Evolutionary conservation across 2,329 filamentous ascomycete species (phyloP).

Genomic region (Dactylonectria macrodidyma): DNA sequence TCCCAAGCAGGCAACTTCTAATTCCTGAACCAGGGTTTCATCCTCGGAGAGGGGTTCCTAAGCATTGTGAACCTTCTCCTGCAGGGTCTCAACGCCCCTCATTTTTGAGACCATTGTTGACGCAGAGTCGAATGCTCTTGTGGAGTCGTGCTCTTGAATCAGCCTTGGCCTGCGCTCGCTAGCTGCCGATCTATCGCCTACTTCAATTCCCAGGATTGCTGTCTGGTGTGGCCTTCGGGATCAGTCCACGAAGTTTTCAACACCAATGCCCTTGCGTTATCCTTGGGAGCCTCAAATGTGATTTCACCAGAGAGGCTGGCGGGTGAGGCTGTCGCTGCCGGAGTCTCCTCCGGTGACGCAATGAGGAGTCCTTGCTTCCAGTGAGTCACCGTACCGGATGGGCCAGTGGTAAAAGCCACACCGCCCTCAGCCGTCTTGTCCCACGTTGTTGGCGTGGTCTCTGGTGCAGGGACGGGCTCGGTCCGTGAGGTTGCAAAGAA

Average conservation of each 20-base stretch:
- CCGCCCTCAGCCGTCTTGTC: slow-evolving; percentile 69
- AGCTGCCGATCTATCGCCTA: slow-evolving; percentile 43
- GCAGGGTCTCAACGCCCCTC: slow-evolving; percentile 82
- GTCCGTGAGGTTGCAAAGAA: slow-evolving; percentile 82
- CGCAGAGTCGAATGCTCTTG: neutral
- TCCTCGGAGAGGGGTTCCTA: slow-evolving; percentile 91
- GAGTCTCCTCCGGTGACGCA: slow-evolving; percentile 70
- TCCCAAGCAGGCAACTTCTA: slow-evolving; percentile 19
- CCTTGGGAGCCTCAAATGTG: slow-evolving; percentile 77
- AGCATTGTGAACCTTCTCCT: slow-evolving; percentile 92
- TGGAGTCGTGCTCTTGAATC: neutral
- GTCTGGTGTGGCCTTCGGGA: slow-evolving; percentile 57
- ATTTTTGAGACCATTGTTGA: slow-evolving; percentile 64
- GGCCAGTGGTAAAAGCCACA: slow-evolving; percentile 91
- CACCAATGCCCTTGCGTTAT: slow-evolving; percentile 78
- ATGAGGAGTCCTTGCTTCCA: slow-evolving; percentile 90
- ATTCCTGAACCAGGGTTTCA: slow-evolving; percentile 74
- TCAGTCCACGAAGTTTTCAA: slow-evolving; percentile 75
- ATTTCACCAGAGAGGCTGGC: slow-evolving; percentile 76
- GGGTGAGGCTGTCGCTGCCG: slow-evolving; percentile 64
- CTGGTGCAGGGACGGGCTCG: slow-evolving; percentile 63
- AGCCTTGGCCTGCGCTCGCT: neutral
- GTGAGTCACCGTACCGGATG: slow-evolving; percentile 83
- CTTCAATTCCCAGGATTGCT: slow-evolving; percentile 67
- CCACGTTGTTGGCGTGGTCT: slow-evolving; percentile 76